Evolutionary conservation across 2,329 filamentous ascomycete genomes (phyloP).

Genomic region (Blastomyces gilchristii): DNA sequence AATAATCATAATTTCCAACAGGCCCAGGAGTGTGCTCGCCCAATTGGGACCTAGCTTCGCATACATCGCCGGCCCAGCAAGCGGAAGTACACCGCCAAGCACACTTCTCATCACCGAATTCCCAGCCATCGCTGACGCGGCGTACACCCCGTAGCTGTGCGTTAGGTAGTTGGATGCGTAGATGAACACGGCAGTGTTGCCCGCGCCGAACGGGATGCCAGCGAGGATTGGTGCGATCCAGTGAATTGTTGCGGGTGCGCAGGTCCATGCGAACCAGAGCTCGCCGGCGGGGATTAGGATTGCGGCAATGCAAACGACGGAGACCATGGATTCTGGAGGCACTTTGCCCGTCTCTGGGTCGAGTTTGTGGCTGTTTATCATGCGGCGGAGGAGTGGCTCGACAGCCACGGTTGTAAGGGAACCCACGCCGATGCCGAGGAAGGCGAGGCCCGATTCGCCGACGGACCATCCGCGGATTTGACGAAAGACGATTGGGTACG

Average conservation of each 20-base stretch:
- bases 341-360: constrained; percentile 66
- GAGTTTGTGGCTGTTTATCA: constrained; percentile 66
- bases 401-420: constrained; percentile 41
- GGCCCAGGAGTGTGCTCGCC: constrained; percentile 64
- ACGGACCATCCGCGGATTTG: constrained; percentile 66
- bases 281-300: constrained; percentile 66
- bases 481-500: constrained; percentile 75
- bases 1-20: constrained; percentile 63
- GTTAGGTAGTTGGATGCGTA: constrained; percentile 74
- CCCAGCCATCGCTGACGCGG: constrained; percentile 68
- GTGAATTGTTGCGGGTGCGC: constrained; percentile 62
- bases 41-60: constrained; percentile 58
- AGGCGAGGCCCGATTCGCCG: constrained; percentile 65
- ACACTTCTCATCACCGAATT: constrained; percentile 65
- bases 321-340: constrained; percentile 69
- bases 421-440: constrained; percentile 59
- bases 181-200: constrained; percentile 71
- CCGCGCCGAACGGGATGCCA: constrained; percentile 67
- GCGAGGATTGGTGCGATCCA: constrained; percentile 73
- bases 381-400: constrained; percentile 60
- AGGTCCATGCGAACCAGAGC: constrained; percentile 82
- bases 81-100: constrained; percentile 66
- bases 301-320: constrained; percentile 67
- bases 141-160: constrained; percentile 68
- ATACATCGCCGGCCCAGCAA: constrained; percentile 68